Evolutionary conservation across 768 basidiomycete species (phyloP).

Genomic region (Suillus placidus): DNA sequence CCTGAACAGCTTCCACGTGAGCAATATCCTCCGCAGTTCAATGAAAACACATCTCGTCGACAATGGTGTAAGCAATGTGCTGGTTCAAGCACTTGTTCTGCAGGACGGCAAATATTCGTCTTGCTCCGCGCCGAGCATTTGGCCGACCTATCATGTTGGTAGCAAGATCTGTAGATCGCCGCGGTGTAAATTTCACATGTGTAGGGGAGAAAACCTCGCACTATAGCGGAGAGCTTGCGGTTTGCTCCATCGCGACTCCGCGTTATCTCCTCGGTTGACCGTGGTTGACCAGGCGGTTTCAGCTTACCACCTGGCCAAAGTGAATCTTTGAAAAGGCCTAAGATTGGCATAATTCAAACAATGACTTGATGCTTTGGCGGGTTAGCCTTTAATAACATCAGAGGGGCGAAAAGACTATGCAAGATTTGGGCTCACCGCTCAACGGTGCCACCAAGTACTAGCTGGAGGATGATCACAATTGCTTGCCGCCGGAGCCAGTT

Average conservation of each 20-base stretch:
- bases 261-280: slow-evolving; percentile 79
- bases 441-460: slow-evolving; percentile 93
- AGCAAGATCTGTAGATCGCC: slow-evolving; percentile 73
- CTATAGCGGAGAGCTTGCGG: slow-evolving; percentile 83
- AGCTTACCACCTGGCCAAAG: slow-evolving; percentile 88
- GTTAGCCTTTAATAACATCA: slow-evolving; percentile 65
- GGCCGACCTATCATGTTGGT: slow-evolving; percentile 98
- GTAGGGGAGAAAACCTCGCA: slow-evolving; percentile 43
- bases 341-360: slow-evolving; percentile 67
- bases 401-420: not conserved
- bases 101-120: slow-evolving; percentile 89
- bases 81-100: slow-evolving; percentile 96
- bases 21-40: not conserved
- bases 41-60: slow-evolving; percentile 74
- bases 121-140: slow-evolving; percentile 90
- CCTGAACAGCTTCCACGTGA: slow-evolving; percentile 34
- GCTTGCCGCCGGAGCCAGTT: slow-evolving; percentile 97
- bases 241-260: slow-evolving; percentile 86
- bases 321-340: slow-evolving; percentile 68
- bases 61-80: slow-evolving; percentile 83
- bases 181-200: slow-evolving; percentile 5
- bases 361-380: slow-evolving; percentile 69
- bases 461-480: slow-evolving; percentile 94
- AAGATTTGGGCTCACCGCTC: slow-evolving; percentile 66
- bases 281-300: slow-evolving; percentile 58